These are phyloP conservation scores for Amesomyces nigricolor DNA, from an alignment of 2,329 filamentous ascomycete species.

Conservation along the genomic window DNA sequence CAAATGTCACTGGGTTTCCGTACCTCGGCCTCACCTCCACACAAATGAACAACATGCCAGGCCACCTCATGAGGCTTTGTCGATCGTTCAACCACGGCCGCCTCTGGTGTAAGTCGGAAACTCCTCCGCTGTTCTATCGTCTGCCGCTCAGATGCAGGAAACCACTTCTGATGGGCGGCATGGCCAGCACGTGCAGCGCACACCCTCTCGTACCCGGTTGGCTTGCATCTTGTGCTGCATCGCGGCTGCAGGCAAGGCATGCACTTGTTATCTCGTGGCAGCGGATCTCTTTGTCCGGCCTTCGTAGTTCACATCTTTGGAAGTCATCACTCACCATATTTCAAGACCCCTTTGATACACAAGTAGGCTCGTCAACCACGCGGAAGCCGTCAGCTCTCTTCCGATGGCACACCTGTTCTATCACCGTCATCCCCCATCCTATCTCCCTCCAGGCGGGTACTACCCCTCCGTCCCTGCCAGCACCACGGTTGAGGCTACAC, in stretches of 20 bases:
- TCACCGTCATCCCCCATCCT: no score
- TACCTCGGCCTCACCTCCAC: no score
- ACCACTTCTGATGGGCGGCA: constrained; percentile 3
- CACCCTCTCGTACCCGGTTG: background rate
- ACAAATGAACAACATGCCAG: no score
- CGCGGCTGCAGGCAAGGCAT: background rate
- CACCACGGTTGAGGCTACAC: no score
- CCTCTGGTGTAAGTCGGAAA: no score
- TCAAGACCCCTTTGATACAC: background rate
- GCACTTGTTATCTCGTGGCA: background rate
- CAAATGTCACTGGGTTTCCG: no score
- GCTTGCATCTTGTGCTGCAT: constrained; percentile 1
- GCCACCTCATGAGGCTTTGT: no score
- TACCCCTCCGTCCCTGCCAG: no score
- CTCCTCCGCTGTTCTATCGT: background rate
- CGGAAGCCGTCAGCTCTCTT: no score
- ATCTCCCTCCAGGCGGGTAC: no score
- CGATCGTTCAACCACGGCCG: no score
- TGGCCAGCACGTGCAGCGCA: background rate
- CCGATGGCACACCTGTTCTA: no score
- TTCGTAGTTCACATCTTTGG: background rate
- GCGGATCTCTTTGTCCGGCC: background rate
- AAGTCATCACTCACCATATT: background rate
- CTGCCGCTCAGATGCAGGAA: background rate
- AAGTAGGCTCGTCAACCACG: background rate